Percentiles rank a stretch among this genome's conserved stretches.
Evolutionary conservation across 768 basidiomycete species (phyloP).

Genomic region (Sarcomyxa edulis): DNA sequence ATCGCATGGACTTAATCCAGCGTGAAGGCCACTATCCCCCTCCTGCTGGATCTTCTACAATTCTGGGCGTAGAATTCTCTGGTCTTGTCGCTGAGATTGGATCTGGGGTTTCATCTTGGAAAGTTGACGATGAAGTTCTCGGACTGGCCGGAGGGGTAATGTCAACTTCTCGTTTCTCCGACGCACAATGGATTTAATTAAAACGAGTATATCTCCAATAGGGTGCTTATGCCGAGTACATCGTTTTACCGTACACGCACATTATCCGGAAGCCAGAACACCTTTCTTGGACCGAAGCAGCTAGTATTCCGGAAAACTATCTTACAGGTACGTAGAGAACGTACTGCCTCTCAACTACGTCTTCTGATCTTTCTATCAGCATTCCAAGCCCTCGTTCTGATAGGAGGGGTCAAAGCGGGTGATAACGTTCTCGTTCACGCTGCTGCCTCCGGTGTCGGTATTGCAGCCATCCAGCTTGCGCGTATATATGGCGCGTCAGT

Average conservation of each 20-base stretch:
- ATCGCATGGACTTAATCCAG: conserved; percentile 80
- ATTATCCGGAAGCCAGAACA: conserved; percentile 69
- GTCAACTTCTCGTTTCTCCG: conserved; percentile 19
- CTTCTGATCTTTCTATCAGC: conserved; percentile 21
- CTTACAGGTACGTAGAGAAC: conserved; percentile 58
- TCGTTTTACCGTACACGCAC: conserved; percentile 60
- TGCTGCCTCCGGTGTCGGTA: conserved; percentile 85
- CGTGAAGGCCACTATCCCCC: conserved; percentile 68
- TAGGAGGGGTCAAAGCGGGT: conserved; percentile 61
- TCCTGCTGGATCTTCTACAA: conserved; percentile 69
- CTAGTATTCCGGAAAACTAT: conserved; percentile 84
- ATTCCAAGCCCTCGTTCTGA: conserved; percentile 49
- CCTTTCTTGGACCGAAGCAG: conserved; percentile 80
- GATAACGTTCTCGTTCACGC: conserved; percentile 86
- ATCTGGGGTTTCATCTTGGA: conserved; percentile 44
- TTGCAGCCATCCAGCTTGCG: conserved; percentile 86
- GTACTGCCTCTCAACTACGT: conserved; percentile 1
- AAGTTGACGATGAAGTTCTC: conserved; percentile 65
- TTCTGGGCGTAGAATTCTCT: conserved; percentile 88
- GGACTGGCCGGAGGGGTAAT: conserved; percentile 78
- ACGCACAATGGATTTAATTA: background rate
- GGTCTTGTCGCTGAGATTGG: conserved; percentile 57
- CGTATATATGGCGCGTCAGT: conserved; percentile 69
- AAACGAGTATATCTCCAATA: conserved; percentile 20
- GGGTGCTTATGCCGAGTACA: conserved; percentile 92